A percentile compares a stretch with the other conserved stretches of the same genome.
Evolutionary conservation across 768 basidiomycete species (phyloP).

Genomic region (Leucosporidium creatinivorum): DNA sequence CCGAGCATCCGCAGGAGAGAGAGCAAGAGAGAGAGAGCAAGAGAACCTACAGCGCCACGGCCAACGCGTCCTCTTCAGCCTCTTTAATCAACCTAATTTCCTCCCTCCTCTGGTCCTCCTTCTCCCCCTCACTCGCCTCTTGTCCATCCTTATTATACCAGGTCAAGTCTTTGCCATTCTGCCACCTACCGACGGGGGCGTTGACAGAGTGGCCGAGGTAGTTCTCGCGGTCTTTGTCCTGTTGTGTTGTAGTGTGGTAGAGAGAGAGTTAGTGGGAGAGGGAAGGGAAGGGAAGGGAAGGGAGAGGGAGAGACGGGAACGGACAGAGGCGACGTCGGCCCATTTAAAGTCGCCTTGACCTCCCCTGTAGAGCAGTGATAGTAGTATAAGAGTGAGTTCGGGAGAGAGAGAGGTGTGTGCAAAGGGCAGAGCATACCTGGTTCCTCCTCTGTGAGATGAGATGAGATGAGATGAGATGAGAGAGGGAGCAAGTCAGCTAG

Average conservation of each 20-base stretch:
- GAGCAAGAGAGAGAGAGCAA: background rate
- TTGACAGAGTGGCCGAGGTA: slow-evolving; percentile 83
- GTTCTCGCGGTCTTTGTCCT: slow-evolving; percentile 52
- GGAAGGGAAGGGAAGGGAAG: background rate
- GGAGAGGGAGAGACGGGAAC: slow-evolving; percentile 2
- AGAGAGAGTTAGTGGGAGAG: too few relatives aligned
- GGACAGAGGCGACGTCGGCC: slow-evolving; percentile 25
- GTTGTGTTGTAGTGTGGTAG: background rate
- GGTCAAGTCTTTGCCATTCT: slow-evolving; percentile 93
- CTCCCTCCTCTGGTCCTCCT: slow-evolving; percentile 47
- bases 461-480: background rate
- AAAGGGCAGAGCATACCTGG: slow-evolving; percentile 5
- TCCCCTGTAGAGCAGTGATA: slow-evolving; percentile 3
- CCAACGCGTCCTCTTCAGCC: slow-evolving; percentile 77
- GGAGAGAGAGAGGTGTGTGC: background rate
- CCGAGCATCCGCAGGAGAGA: background rate
- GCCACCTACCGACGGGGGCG: slow-evolving; percentile 52
- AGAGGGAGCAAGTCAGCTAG: background rate
- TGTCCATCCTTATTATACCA: slow-evolving; percentile 59
- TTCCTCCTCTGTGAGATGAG: slow-evolving; percentile 17
- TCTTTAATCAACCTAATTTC: slow-evolving; percentile 80
- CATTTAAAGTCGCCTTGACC: slow-evolving; percentile 35
- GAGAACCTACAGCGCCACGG: slow-evolving; percentile 61
- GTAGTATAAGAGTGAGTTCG: background rate
- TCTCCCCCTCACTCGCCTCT: slow-evolving; percentile 38